Evolutionary conservation across 2,329 filamentous ascomycete species (phyloP), one percentile per base, ranked within the genome.

Genomic region (Aureobasidium sp.): DNA sequence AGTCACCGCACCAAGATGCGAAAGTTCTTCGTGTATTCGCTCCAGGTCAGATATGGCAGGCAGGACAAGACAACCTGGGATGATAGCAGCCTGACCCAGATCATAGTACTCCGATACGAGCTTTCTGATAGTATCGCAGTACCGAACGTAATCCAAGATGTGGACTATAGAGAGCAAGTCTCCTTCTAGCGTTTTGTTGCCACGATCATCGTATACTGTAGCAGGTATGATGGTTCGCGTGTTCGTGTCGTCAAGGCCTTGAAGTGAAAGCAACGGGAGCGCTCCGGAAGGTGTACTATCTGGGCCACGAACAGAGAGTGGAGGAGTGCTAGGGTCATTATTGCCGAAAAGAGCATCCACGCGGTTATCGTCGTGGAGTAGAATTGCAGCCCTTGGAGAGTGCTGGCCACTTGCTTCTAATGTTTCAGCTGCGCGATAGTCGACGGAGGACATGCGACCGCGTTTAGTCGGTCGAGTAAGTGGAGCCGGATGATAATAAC

Each of bases 401-500:
- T 15, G 20, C 17, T 20, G 23, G 50, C 0, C 10, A 13, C 5
- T 34, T 13, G 13, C 4, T 8, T 8, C 50, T n/a, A 12, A 12
- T 17, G 12, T 17, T 1, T n/a, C 34, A 1, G 7, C 7, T 27
- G 7, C 23, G 5, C 8, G 6, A 1, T 39, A 15, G 12, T 44
- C 26, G 5, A 13, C 15, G 7, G 52, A 29, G 0, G 27, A 37
- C 41, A 26, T 23, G 6, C 53, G 10, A 8, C 10, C 23, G 4
- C 23, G 53, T 46, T 46, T 37, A 13, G 41, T 46, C 5, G 41
- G 13, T 23, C 41, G 39, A 15, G 66, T 67, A 15, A 67, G 41
- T 9, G 66, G 66, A 17, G 66, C 65, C 8, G 66, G 65, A 58
- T 67, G 64, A 34, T 66, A 66, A 34, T 20, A 67, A 46, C 66